Evolutionary conservation across 805 yeast species (phyloP).

Genomic region (Ogataea paradorogensis): DNA sequence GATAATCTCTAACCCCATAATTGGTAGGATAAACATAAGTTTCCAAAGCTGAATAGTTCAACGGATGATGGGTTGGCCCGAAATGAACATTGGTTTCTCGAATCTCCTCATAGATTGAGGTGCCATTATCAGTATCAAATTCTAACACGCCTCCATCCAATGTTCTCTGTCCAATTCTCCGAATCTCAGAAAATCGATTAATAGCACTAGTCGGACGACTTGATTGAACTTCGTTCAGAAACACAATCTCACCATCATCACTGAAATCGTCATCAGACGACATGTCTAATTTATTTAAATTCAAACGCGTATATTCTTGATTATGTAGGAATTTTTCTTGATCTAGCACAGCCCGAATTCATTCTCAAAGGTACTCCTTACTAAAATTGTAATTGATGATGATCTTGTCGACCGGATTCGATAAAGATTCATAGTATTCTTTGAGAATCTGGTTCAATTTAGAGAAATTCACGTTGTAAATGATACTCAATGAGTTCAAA

Average conservation of each 20-base stretch:
- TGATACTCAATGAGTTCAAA: conserved; percentile 69
- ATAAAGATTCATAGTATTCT: conserved; percentile 44
- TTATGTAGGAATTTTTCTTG: conserved; percentile 1
- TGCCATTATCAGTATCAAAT: conserved; percentile 12
- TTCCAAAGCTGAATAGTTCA: conserved; percentile 38
- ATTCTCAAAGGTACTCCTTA: conserved; percentile 22
- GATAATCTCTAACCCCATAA: conserved; percentile 82
- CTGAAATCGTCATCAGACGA: conserved; percentile 25
- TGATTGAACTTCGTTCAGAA: conserved; percentile 10
- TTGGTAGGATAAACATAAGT: conserved; percentile 83
- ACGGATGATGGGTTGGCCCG: conserved; percentile 48
- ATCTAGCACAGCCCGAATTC: conserved; percentile 11
- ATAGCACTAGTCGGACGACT: conserved; percentile 10
- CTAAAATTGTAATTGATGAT: conserved; percentile 31
- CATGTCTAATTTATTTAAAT: conserved; percentile 4
- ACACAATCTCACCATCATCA: conserved; percentile 24
- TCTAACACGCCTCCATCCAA: conserved; percentile 24
- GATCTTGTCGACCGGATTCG: conserved; percentile 30
- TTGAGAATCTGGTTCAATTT: conserved; percentile 55
- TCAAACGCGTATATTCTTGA: conserved; percentile 11
- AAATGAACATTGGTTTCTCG: conserved; percentile 24
- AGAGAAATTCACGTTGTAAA: conserved; percentile 51
- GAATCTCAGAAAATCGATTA: conserved; percentile 19
- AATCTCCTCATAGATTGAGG: conserved; percentile 27
- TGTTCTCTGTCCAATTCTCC: conserved; percentile 23